A percentile compares a stretch with the other conserved stretches of the same genome.
phyloP scores from a whole-genome alignment of 1,139 yeast genomes.

The Hemisphaericaspora subhashii region DNA sequence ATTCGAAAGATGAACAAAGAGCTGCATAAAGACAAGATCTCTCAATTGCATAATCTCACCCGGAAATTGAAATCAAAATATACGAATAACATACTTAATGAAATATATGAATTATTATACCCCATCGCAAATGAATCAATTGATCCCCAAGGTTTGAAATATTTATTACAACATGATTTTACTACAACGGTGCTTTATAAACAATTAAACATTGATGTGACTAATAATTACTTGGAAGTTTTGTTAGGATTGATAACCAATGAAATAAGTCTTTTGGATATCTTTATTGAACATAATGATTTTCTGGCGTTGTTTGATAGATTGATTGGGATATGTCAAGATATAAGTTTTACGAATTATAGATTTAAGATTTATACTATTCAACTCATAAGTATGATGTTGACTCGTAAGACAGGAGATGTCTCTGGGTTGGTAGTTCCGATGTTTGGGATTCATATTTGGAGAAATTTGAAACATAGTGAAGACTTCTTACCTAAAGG shows the following conservation, averaged over 20 bases:
- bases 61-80: not conserved
- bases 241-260: conserved; percentile 3
- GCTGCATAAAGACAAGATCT: not conserved
- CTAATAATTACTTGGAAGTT: conserved; percentile 9
- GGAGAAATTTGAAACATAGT: conserved; percentile 1
- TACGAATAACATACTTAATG: conserved; percentile 4
- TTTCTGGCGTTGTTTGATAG: conserved; percentile 1
- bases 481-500: not conserved
- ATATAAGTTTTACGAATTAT: conserved; percentile 1
- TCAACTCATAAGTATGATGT: not conserved
- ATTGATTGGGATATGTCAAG: conserved; percentile 4
- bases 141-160: conserved; percentile 3
- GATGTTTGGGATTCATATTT: conserved; percentile 2
- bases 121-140: conserved; percentile 2
- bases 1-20: conserved; percentile 1
- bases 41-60: not conserved
- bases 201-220: conserved; percentile 7
- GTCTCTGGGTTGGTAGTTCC: not conserved
- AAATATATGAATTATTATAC: conserved; percentile 3
- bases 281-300: conserved; percentile 1
- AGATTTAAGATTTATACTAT: conserved; percentile 2
- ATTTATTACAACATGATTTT: conserved; percentile 1
- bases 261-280: not conserved
- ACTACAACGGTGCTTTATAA: conserved; percentile 6
- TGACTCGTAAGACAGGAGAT: not conserved